Evolutionary conservation across 73 alveolate genomes (phyloP).

Genomic region (Breviolum minutum): DNA sequence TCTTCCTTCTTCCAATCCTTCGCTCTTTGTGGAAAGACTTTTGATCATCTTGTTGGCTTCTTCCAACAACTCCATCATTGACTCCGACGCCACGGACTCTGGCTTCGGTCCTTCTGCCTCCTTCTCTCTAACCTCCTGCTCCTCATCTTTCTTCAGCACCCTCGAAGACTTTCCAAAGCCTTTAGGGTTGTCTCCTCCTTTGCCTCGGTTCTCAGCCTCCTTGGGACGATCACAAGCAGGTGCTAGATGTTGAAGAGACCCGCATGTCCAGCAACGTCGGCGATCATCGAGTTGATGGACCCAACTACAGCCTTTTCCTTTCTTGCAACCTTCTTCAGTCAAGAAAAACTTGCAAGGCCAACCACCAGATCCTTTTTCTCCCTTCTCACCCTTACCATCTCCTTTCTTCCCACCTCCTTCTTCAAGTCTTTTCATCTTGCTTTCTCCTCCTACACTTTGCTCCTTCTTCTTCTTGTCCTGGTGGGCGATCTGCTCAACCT

Average conservation of each 20-base stretch:
- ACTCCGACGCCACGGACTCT: background rate
- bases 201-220: background rate
- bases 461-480: background rate
- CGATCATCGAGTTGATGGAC: background rate
- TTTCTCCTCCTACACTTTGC: background rate
- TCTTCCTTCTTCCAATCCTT: background rate
- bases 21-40: background rate
- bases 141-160: background rate
- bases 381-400: background rate
- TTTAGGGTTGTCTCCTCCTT: background rate
- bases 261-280: background rate
- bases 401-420: background rate
- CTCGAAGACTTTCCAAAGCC: no score
- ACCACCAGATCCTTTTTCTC: background rate
- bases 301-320: background rate
- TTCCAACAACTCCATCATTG: background rate
- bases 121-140: background rate
- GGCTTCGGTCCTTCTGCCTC: background rate
- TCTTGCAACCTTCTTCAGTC: background rate
- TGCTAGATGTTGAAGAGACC: background rate
- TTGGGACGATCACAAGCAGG: background rate
- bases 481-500: background rate
- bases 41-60: constrained; percentile 15
- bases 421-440: background rate
- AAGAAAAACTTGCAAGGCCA: background rate